Evolutionary conservation across 1,284 basidiomycete genomes (phyloP).

Genomic region (Cutaneotrichosporon mucoides): DNA sequence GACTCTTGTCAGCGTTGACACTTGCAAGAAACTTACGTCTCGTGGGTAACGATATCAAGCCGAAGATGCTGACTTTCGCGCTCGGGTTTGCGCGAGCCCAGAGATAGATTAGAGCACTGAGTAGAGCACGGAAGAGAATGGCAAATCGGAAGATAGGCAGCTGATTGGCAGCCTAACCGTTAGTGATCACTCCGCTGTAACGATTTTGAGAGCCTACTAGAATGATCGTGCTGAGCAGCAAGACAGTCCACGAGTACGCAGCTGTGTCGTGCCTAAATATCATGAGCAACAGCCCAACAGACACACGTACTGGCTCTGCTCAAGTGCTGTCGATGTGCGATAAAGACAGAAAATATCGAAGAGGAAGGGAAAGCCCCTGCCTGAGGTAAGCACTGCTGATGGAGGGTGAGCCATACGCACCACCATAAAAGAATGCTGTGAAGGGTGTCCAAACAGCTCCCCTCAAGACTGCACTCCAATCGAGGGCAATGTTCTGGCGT

Average conservation of each 20-base stretch:
- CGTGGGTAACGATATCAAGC: constrained; percentile 43
- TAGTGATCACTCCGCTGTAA: too few species aligned
- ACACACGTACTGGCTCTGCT: constrained; percentile 35
- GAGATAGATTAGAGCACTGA: constrained; percentile 45
- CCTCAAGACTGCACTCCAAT: background rate
- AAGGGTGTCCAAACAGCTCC: constrained; percentile 36
- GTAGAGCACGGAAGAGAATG: constrained; percentile 44
- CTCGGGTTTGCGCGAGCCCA: constrained; percentile 46
- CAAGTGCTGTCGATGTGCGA: constrained; percentile 43
- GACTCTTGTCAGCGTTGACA: constrained; percentile 21
- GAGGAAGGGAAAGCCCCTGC: constrained; percentile 34
- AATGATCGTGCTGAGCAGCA: background rate
- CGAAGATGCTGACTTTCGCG: constrained; percentile 44
- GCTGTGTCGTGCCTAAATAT: constrained; percentile 23
- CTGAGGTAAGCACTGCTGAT: too few species aligned
- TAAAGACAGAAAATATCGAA: constrained; percentile 47
- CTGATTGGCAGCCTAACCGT: constrained; percentile 29
- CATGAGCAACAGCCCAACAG: too few species aligned
- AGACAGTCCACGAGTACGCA: constrained; percentile 37
- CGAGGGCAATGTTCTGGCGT: background rate
- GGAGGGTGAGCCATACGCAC: constrained; percentile 14
- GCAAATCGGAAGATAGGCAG: constrained; percentile 26
- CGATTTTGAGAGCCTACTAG: too few species aligned
- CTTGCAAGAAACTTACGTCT: constrained; percentile 29
- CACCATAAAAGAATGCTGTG: constrained; percentile 44